These are phyloP conservation scores for Eucalyptus regnans DNA, from an alignment of 345 rosid genomes.

Conservation along the genomic window DNA sequence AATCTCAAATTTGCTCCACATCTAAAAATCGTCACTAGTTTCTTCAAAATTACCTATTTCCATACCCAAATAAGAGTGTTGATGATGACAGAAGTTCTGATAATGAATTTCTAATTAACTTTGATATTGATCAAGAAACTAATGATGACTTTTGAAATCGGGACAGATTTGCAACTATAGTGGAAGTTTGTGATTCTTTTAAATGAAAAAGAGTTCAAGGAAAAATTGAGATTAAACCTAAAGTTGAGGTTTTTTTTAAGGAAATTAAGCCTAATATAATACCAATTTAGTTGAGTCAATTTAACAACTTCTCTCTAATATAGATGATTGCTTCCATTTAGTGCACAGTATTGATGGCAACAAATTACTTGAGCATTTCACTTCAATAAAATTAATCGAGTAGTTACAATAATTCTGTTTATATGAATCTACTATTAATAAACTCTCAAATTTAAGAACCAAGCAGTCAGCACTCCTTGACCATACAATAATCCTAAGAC, in stretches of 20 bases:
- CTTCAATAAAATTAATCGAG: background rate
- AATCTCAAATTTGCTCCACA: background rate
- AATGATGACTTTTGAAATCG: background rate
- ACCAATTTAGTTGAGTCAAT: background rate
- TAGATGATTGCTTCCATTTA: background rate
- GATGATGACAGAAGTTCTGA: background rate
- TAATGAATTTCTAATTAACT: background rate
- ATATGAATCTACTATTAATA: background rate
- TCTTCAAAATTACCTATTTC: background rate
- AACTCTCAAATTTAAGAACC: background rate
- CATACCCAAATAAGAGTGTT: background rate
- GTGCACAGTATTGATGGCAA: background rate
- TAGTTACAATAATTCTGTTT: background rate
- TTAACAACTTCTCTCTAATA: background rate
- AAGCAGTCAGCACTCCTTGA: background rate
- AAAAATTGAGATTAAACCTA: background rate
- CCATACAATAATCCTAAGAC: background rate
- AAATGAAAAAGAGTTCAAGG: background rate
- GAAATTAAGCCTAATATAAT: background rate
- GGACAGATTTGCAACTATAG: background rate
- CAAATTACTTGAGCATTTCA: background rate
- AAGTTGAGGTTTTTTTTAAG: background rate
- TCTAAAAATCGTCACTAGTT: background rate
- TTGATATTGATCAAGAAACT: background rate
- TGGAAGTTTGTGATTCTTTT: background rate